Evolutionary conservation across 2,329 filamentous ascomycete genomes (phyloP).

Genomic region (Cordyceps farinosa): DNA sequence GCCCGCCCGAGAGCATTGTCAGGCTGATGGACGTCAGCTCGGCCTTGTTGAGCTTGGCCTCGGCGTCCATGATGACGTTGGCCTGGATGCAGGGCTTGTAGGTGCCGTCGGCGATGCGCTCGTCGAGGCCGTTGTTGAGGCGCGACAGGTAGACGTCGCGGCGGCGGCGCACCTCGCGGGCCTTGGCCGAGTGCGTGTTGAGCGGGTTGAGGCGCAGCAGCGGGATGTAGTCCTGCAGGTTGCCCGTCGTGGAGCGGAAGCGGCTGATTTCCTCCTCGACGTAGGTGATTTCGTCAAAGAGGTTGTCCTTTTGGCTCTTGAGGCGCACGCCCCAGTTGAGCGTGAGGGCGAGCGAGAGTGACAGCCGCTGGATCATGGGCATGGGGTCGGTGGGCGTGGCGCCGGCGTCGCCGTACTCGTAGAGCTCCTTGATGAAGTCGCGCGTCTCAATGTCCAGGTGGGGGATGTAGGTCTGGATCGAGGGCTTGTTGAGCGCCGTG

Average conservation of each 20-base stretch:
- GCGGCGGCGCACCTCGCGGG: conserved; percentile 56
- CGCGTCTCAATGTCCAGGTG: conserved; percentile 61
- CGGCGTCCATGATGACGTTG: conserved; percentile 61
- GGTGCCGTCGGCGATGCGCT: conserved; percentile 56
- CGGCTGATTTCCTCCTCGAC: conserved; percentile 59
- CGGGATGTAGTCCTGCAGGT: conserved; percentile 60
- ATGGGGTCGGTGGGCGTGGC: conserved; percentile 56
- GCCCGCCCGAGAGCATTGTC: conserved; percentile 64
- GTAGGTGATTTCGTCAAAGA: conserved; percentile 61
- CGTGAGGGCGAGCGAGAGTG: conserved; percentile 58
- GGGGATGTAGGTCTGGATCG: conserved; percentile 58
- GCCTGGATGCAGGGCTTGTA: conserved; percentile 64
- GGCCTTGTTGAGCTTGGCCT: conserved; percentile 58
- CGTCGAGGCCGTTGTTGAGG: conserved; percentile 56
- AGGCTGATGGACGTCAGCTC: conserved; percentile 64
- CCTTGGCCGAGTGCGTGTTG: conserved; percentile 53
- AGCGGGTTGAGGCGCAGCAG: conserved; percentile 59
- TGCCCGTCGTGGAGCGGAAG: conserved; percentile 58
- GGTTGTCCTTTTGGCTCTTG: conserved; percentile 51
- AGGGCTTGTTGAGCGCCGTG: conserved; percentile 61
- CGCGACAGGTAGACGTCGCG: conserved; percentile 57
- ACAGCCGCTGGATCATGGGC: conserved; percentile 65
- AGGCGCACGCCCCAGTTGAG: conserved; percentile 65
- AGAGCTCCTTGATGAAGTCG: conserved; percentile 59
- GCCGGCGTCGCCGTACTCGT: conserved; percentile 55